Conservation (phyloP, 2,329 filamentous ascomycete species). For the Colletotrichum plurivorum region DNA sequence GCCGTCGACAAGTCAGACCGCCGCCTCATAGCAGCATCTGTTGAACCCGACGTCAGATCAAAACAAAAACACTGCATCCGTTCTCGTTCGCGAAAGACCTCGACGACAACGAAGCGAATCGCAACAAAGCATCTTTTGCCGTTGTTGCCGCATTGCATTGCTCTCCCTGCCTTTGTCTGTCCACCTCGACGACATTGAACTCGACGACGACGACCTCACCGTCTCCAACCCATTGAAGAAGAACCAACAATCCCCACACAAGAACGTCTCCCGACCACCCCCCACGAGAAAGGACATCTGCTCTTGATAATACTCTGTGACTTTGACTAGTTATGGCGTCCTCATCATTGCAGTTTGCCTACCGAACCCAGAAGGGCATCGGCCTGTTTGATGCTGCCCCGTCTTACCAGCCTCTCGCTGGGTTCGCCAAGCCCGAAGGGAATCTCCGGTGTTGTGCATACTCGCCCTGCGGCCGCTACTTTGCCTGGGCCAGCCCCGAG, state of each 20-base stretch:
- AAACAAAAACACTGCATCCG: conserved; percentile 5
- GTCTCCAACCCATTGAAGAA: conserved; percentile 40
- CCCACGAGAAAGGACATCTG: conserved; percentile 43
- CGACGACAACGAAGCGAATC: conserved; percentile 18
- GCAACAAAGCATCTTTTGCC: conserved; percentile 29
- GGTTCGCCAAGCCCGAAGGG: conserved; percentile 89
- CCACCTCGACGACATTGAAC: conserved; percentile 15
- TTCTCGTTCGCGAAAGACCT: conserved; percentile 3
- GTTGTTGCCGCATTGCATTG: conserved; percentile 11
- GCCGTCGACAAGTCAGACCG: conserved; percentile 22
- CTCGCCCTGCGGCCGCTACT: conserved; percentile 95
- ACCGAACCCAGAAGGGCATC: conserved; percentile 96
- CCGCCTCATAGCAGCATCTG: conserved; percentile 11
- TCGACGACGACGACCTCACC: conserved; percentile 13
- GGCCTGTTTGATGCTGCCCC: conserved; percentile 93
- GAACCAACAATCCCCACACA: conserved; percentile 40
- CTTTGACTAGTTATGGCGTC: conserved; percentile 95
- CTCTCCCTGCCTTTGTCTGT: conserved; percentile 39
- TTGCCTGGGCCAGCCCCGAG: conserved; percentile 93
- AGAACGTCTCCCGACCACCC: conserved; percentile 37
- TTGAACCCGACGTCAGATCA: conserved; percentile 21
- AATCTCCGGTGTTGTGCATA: conserved; percentile 96
- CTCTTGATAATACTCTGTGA: conserved; percentile 70
- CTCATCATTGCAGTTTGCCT: conserved; percentile 94
- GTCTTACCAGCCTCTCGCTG: conserved; percentile 86